These are phyloP conservation scores for Monascus purpureus DNA, from an alignment of 495 filamentous ascomycete species.

Conservation along the genomic window DNA sequence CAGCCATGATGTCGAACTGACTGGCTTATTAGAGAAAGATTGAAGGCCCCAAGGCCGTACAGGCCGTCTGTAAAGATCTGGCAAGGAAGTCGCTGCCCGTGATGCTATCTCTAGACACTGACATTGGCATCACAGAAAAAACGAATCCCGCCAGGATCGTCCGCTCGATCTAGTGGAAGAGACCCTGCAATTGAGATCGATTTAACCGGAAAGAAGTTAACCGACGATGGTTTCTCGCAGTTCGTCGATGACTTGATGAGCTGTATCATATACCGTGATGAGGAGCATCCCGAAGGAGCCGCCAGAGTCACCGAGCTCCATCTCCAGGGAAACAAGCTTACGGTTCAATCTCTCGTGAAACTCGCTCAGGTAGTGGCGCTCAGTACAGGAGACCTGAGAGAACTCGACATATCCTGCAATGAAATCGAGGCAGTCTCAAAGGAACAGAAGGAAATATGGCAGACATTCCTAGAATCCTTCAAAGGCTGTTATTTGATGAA, in stretches of 20 bases:
- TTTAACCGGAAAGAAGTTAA: slow-evolving; percentile 25
- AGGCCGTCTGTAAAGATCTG: slow-evolving; percentile 30
- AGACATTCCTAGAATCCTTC: slow-evolving; percentile 29
- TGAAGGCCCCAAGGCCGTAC: slow-evolving; percentile 28
- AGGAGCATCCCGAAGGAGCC: slow-evolving; percentile 14
- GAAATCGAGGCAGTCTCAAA: slow-evolving; percentile 18
- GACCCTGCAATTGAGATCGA: slow-evolving; percentile 34
- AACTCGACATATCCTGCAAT: slow-evolving; percentile 35
- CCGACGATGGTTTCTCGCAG: slow-evolving; percentile 26
- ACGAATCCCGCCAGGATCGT: slow-evolving; percentile 19
- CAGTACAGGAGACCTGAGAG: slow-evolving; percentile 25
- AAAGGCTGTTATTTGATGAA: slow-evolving; percentile 26
- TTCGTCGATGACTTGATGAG: slow-evolving; percentile 25
- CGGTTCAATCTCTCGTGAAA: slow-evolving; percentile 17
- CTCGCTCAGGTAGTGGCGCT: slow-evolving; percentile 25
- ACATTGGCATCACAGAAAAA: slow-evolving; percentile 15
- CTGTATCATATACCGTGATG: slow-evolving; percentile 17
- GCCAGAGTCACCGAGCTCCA: slow-evolving; percentile 32
- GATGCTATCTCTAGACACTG: neutral
- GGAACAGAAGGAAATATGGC: slow-evolving; percentile 27
- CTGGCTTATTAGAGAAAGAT: slow-evolving; percentile 20
- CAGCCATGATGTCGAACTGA: neutral
- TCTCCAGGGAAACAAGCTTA: slow-evolving; percentile 28
- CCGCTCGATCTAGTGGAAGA: slow-evolving; percentile 18
- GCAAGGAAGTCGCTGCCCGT: slow-evolving; percentile 8